A percentile compares a stretch with the other conserved stretches of the same genome.
phyloP scores from a whole-genome alignment of 2,329 filamentous ascomycete species.

The Helminthosporium solani region DNA sequence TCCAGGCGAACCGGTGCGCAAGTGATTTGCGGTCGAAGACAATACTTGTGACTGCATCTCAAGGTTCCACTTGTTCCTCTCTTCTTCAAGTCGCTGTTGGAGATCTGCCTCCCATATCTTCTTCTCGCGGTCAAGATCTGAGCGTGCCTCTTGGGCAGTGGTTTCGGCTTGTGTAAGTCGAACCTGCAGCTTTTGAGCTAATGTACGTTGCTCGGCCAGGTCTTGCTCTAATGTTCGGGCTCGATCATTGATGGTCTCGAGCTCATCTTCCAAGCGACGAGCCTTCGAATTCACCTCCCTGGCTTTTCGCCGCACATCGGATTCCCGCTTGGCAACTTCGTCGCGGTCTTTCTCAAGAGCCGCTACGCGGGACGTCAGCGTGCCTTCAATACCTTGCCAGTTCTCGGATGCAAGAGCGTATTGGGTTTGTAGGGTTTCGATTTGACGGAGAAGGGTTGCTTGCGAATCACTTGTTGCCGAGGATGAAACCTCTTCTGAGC shows the following conservation, averaged over 20 bases:
- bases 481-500: constrained; percentile 86
- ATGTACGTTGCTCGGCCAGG: constrained; percentile 58
- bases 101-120: constrained; percentile 59
- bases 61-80: constrained; percentile 60
- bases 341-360: constrained; percentile 88
- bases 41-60: constrained; percentile 43
- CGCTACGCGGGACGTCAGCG: constrained; percentile 72
- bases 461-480: constrained; percentile 79
- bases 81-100: constrained; percentile 63
- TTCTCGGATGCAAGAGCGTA: constrained; percentile 94
- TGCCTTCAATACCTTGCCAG: constrained; percentile 94
- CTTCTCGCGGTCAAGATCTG: constrained; percentile 60
- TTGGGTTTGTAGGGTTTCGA: constrained; percentile 93
- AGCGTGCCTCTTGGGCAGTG: constrained; percentile 60
- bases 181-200: constrained; percentile 63
- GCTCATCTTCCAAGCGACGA: constrained; percentile 75
- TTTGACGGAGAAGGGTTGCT: constrained; percentile 85
- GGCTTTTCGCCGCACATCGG: constrained; percentile 84
- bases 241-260: constrained; percentile 68
- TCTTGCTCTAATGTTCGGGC: constrained; percentile 67
- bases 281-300: constrained; percentile 73
- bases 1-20: constrained; percentile 42
- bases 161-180: constrained; percentile 65
- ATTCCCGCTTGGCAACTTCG: constrained; percentile 78
- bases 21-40: constrained; percentile 21